Evolutionary conservation across 306 rosid species (phyloP), one percentile per base, ranked within the genome.

Genomic region (Dicorynia guianensis): DNA sequence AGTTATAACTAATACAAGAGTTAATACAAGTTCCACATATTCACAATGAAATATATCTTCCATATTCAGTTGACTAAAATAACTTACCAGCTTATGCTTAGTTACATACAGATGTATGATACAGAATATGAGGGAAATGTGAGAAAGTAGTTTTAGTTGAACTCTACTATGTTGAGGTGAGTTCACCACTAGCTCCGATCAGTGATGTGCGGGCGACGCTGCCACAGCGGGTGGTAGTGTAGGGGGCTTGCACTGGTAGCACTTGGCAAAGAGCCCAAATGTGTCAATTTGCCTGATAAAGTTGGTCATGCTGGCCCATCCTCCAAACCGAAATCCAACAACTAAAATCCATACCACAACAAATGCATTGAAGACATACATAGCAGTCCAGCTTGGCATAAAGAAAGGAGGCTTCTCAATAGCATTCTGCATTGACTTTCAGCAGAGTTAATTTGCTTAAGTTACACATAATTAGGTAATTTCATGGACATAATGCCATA

Each of bases 261-360:
- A 94, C 81, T 90, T 91, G 19, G 98, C 97, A 68, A 94, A 94
- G 43, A 94, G 93, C 75, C 98, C 98, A 71, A 96, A 96, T 3
- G 93, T 67, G 85, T 92, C 87, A 52, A 96, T 86, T 79, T 96
- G 99, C 66, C 36, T 81, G 6, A 96, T 77, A 63, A 96, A 90
- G 77, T 92, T 96, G 73, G 97, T 77, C 87, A 96, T 18, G 79
- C 99, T 96, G 50, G 99, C 99, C 97, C 97, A 96, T 79, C 99
- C 99, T 42, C 99, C 99, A 67, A 96, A 92, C 81, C 98, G 98
- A 50, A 96, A 96, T 33, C 99, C 99, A 44, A 96, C 82, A 67
- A 92, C 91, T 2, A 89, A 47, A 69, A 90, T 87, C 99, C 99
- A 96, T 49, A 81, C 81, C 59, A 92, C 97, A 34, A 96, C 50